phyloP scores from a whole-genome alignment of 2,329 filamentous ascomycete species.

The Dactylellina haptotyla region DNA sequence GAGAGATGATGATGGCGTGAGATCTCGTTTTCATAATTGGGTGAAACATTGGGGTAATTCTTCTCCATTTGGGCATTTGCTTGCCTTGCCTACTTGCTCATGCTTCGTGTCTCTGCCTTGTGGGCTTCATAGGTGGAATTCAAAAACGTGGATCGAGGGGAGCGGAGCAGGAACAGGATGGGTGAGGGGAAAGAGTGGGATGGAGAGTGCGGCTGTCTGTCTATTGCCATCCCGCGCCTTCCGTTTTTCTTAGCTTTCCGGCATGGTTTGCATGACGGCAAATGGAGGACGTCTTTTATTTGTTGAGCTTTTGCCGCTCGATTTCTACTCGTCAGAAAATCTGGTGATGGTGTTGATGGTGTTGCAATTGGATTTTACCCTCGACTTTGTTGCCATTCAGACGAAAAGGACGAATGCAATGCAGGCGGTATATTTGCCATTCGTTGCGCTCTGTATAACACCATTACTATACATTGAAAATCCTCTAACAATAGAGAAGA shows the following conservation, averaged over 20 bases:
- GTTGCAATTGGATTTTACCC: conserved; percentile 48
- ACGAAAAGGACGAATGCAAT: conserved; percentile 22
- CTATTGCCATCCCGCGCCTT: conserved; percentile 46
- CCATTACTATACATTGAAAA: conserved; percentile 16
- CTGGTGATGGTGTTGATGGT: conserved; percentile 55
- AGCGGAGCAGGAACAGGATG: conserved; percentile 6
- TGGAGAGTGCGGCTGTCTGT: conserved; percentile 32
- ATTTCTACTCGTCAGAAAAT: conserved; percentile 47
- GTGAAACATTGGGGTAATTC: conserved; percentile 37
- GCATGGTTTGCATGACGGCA: conserved; percentile 34
- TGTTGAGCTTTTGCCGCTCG: conserved; percentile 48
- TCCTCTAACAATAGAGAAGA: background rate
- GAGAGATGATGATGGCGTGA: conserved; percentile 53
- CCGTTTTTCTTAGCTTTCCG: conserved; percentile 5
- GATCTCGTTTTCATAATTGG: conserved; percentile 47
- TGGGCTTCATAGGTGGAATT: conserved; percentile 5
- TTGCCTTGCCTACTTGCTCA: conserved; percentile 2
- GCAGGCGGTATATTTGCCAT: conserved; percentile 55
- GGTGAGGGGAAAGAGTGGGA: conserved; percentile 6
- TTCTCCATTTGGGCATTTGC: background rate
- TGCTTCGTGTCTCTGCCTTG: background rate
- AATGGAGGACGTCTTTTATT: conserved; percentile 31
- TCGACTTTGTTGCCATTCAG: conserved; percentile 6
- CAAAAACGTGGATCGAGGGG: conserved; percentile 7
- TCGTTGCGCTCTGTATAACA: conserved; percentile 40